Percentiles rank a stretch among this genome's conserved stretches.
phyloP scores from a whole-genome alignment of 306 rosid species.

The Psophocarpus tetragonolobus region DNA sequence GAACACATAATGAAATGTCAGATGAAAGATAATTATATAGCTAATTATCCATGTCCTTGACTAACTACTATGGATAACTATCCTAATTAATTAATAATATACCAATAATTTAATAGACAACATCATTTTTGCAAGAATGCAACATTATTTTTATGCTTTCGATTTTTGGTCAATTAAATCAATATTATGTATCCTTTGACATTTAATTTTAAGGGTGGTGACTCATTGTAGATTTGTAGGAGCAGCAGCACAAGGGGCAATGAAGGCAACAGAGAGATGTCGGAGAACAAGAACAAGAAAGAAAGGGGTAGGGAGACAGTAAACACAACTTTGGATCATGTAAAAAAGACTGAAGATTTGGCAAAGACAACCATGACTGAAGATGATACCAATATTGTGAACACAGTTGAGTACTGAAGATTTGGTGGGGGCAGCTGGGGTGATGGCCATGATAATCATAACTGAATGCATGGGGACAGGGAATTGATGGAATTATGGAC shows the following conservation, averaged over 20 bases:
- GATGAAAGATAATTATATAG: no score
- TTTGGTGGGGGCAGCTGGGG: slow-evolving; percentile 46
- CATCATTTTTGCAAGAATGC: no score
- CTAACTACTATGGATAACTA: no score
- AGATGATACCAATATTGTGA: slow-evolving; percentile 63
- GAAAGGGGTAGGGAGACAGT: slow-evolving; percentile 35
- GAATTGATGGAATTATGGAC: no score
- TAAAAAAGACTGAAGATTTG: slow-evolving; percentile 31
- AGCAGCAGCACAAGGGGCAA: slow-evolving; percentile 40
- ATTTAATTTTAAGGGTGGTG: slow-evolving; percentile 30
- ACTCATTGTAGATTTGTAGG: slow-evolving; percentile 14
- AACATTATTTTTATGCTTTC: no score
- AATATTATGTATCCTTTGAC: neutral
- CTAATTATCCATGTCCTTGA: no score
- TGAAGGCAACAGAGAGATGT: slow-evolving; percentile 34
- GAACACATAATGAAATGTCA: no score
- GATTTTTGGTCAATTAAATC: neutral
- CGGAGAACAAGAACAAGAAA: slow-evolving; percentile 32
- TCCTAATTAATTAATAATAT: no score
- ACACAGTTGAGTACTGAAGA: slow-evolving; percentile 66
- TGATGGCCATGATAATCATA: slow-evolving; percentile 39
- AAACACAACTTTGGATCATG: slow-evolving; percentile 60
- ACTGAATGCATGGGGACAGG: neutral
- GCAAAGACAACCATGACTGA: slow-evolving; percentile 48
- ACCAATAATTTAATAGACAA: no score